Percentiles rank a stretch among this genome's conserved stretches.
These are phyloP conservation scores for Cyclanthera cordifolia DNA, from an alignment of 306 rosid species.

Conservation along the genomic window DNA sequence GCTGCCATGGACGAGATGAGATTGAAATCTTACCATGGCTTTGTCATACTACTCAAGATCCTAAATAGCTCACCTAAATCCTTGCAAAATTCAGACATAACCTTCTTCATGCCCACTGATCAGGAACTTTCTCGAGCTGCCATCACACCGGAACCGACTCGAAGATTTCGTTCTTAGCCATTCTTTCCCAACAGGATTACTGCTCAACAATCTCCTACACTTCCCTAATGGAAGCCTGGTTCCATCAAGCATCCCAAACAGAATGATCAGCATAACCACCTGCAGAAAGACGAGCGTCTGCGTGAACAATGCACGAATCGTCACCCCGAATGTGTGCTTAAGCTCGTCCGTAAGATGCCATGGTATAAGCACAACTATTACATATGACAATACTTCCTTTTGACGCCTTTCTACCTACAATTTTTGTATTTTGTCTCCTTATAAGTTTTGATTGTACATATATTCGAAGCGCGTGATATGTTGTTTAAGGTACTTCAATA, in stretches of 20 bases:
- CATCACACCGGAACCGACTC: slow-evolving; percentile 18
- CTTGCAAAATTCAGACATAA: slow-evolving; percentile 24
- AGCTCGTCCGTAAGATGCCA: slow-evolving; percentile 39
- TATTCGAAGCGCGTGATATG: no score
- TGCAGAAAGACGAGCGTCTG: slow-evolving; percentile 25
- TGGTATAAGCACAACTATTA: slow-evolving; percentile 34
- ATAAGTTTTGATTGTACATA: no score
- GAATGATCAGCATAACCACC: slow-evolving; percentile 36
- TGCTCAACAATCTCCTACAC: slow-evolving; percentile 30
- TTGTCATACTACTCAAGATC: slow-evolving; percentile 48
- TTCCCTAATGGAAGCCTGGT: slow-evolving; percentile 46
- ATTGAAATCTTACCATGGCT: slow-evolving; percentile 37
- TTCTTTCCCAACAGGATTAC: slow-evolving; percentile 37
- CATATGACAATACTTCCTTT: slow-evolving; percentile 15
- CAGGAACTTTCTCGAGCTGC: slow-evolving; percentile 36
- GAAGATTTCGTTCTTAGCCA: slow-evolving; percentile 36
- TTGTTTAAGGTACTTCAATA: no score
- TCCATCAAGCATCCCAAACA: slow-evolving; percentile 39
- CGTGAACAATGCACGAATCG: slow-evolving; percentile 41
- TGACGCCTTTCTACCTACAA: no score
- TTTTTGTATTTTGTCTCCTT: no score
- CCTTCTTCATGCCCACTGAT: slow-evolving; percentile 46
- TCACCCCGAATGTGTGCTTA: slow-evolving; percentile 35
- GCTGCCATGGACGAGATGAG: slow-evolving; percentile 46
- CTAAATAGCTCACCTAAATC: slow-evolving; percentile 29